Percentiles rank a stretch among this genome's conserved stretches.
phyloP scores from a whole-genome alignment of 306 rosid species.

The Hippophae rhamnoides region DNA sequence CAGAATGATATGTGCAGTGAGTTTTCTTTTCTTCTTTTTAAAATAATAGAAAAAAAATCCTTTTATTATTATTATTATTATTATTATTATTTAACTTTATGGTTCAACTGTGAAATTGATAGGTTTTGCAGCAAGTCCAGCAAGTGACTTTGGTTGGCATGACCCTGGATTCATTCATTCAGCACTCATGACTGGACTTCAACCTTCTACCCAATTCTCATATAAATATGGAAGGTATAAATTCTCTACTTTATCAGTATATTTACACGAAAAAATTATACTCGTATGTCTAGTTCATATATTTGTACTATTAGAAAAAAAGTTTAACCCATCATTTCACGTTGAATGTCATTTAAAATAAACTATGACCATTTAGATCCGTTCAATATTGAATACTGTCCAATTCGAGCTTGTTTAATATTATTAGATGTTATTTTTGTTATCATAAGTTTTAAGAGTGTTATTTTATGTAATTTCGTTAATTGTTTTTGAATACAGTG shows the following conservation, averaged over 20 bases:
- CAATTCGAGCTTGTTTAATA: too few species aligned
- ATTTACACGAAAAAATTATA: too few species aligned
- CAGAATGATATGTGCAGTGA: constrained; percentile 71
- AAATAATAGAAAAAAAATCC: not conserved
- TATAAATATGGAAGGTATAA: constrained; percentile 78
- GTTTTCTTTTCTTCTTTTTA: constrained; percentile 13
- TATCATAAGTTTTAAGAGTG: too few species aligned
- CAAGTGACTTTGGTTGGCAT: constrained; percentile 95
- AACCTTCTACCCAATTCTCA: constrained; percentile 49
- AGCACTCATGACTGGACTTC: constrained; percentile 66
- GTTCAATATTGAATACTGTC: too few species aligned
- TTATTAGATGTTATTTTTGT: too few species aligned
- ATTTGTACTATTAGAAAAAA: too few species aligned
- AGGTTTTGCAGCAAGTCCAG: constrained; percentile 58
- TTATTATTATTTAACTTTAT: not conserved
- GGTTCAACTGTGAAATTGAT: constrained; percentile 4
- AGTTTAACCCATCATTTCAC: not conserved
- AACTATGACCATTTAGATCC: too few species aligned
- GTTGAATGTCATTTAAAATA: not conserved
- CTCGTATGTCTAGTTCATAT: too few species aligned
- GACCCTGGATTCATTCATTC: constrained; percentile 90
- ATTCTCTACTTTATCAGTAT: not conserved
- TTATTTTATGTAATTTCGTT: too few species aligned
- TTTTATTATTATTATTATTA: too few species aligned
- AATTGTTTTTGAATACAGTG: constrained; percentile 21